Conservation (phyloP, 768 basidiomycete species). For the Termitomyces sp. region DNA sequence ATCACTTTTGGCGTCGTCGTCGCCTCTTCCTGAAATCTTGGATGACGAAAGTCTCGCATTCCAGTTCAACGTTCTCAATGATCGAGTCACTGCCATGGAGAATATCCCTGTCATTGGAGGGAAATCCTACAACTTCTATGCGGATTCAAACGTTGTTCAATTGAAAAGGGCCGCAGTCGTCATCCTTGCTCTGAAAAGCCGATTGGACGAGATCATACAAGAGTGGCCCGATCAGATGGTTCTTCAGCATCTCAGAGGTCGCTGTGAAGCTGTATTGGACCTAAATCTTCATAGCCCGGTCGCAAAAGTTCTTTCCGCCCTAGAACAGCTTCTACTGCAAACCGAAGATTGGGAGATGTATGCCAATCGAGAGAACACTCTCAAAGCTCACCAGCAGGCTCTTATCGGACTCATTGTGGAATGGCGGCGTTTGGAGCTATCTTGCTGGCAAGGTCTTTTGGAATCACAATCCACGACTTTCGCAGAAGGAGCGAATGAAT, state of each 20-base stretch:
- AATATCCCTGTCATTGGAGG: constrained; percentile 15
- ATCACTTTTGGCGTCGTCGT: constrained; percentile 29
- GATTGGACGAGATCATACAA: constrained; percentile 55
- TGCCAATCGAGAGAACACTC: constrained; percentile 86
- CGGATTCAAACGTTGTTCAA: constrained; percentile 73
- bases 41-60: constrained; percentile 52
- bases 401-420: constrained; percentile 75
- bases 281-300: constrained; percentile 69
- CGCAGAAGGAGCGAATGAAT: constrained; percentile 48
- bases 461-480: constrained; percentile 64
- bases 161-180: constrained; percentile 57
- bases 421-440: constrained; percentile 88
- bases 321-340: constrained; percentile 84
- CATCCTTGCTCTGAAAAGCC: constrained; percentile 47
- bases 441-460: constrained; percentile 82
- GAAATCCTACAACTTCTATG: constrained; percentile 71
- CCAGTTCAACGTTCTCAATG: constrained; percentile 50
- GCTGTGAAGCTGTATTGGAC: constrained; percentile 63
- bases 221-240: constrained; percentile 99
- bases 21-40: constrained; percentile 38
- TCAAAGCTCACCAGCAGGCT: constrained; percentile 63
- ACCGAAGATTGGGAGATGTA: constrained; percentile 97
- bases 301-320: constrained; percentile 75
- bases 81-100: constrained; percentile 34
- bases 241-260: constrained; percentile 75